phyloP scores from a whole-genome alignment of 164 flowering plant genomes.

The Aristolochia californica region DNA sequence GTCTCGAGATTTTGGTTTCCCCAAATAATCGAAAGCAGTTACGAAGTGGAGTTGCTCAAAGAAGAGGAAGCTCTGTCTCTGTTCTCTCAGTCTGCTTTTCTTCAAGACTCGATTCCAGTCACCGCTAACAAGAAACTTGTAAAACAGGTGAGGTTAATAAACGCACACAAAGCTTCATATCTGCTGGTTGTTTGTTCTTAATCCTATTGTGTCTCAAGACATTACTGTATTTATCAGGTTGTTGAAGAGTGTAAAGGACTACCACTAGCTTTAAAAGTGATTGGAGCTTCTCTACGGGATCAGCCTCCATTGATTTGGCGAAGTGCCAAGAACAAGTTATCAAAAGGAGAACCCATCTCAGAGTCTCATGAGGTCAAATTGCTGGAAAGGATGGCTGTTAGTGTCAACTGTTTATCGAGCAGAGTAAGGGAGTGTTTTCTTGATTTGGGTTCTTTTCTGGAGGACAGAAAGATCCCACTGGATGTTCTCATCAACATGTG shows the following conservation, averaged over 20 bases:
- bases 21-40: conserved; percentile 16
- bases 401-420: conserved; percentile 27
- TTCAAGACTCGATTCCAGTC: conserved; percentile 35
- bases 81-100: conserved; percentile 59
- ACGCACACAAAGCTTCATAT: not conserved
- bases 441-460: conserved; percentile 49
- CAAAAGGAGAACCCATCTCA: conserved; percentile 41
- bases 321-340: conserved; percentile 45
- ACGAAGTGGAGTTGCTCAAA: conserved; percentile 45
- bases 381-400: conserved; percentile 54
- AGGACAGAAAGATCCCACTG: conserved; percentile 37
- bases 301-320: conserved; percentile 52
- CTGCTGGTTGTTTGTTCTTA: not conserved
- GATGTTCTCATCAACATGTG: conserved; percentile 44
- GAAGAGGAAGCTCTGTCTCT: conserved; percentile 50
- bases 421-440: conserved; percentile 53
- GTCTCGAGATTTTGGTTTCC: conserved; percentile 33
- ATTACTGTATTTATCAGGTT: conserved; percentile 24
- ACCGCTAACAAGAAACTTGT: conserved; percentile 35
- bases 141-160: conserved; percentile 38
- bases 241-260: conserved; percentile 67
- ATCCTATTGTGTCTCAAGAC: not conserved
- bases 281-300: conserved; percentile 62
- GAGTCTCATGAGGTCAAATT: conserved; percentile 51
- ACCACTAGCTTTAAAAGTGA: conserved; percentile 77